These are phyloP conservation scores for Sphaerosporella brunnea DNA, from an alignment of 495 filamentous ascomycete species.

Conservation along the genomic window DNA sequence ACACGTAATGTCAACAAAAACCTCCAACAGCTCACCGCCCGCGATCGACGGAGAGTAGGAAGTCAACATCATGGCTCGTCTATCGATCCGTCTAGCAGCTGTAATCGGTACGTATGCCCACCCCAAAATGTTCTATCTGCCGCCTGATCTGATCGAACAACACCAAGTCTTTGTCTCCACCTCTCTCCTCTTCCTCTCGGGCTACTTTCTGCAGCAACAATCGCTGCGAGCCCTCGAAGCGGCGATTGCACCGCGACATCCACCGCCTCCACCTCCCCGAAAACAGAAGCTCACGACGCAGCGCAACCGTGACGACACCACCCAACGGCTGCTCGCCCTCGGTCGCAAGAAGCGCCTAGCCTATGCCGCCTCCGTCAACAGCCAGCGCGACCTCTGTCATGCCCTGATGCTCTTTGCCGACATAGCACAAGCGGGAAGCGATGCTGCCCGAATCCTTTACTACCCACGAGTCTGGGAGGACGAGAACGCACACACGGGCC, in stretches of 20 bases:
- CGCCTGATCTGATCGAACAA: too few relatives aligned
- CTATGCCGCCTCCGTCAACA: constrained; percentile 6
- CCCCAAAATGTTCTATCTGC: background rate
- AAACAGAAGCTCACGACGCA: constrained; percentile 3
- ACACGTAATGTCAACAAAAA: too few relatives aligned
- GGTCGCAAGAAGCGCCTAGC: background rate
- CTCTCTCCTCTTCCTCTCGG: constrained; percentile 47
- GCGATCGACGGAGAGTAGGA: too few relatives aligned
- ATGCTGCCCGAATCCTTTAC: constrained; percentile 26
- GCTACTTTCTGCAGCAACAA: constrained; percentile 53
- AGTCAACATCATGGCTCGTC: background rate
- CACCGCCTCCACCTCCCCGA: constrained; percentile 10
- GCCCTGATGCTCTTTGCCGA: constrained; percentile 39
- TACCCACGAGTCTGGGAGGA: background rate
- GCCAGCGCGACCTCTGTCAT: constrained; percentile 4
- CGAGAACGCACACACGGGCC: background rate
- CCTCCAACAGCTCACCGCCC: too few relatives aligned
- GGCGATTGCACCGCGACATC: constrained; percentile 21
- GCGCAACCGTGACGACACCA: background rate
- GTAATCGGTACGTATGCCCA: background rate
- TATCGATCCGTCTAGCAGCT: background rate
- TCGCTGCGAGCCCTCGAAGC: constrained; percentile 45
- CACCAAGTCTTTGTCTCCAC: constrained; percentile 40
- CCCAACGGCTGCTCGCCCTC: background rate
- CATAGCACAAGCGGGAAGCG: constrained; percentile 32